phyloP scores from a whole-genome alignment of 441 rosid species.

The Melianthus villosus region DNA sequence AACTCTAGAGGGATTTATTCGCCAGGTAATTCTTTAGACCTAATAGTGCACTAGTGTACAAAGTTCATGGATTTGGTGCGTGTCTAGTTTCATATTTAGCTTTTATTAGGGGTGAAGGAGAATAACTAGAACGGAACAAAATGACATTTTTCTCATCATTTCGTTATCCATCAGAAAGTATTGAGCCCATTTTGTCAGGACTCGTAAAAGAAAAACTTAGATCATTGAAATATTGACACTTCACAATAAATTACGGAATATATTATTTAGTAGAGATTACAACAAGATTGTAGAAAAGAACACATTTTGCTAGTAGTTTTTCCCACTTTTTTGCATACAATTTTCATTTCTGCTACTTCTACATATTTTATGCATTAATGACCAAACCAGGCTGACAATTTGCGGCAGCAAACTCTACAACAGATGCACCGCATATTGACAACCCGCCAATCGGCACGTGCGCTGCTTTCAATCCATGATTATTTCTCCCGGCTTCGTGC shows the following conservation, averaged over 20 bases:
- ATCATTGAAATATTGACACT: background rate
- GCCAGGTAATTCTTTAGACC: constrained; percentile 27
- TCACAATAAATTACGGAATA: background rate
- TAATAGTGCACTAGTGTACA: background rate
- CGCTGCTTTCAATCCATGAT: constrained; percentile 73
- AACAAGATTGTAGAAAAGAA: background rate
- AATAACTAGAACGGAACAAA: too few species aligned
- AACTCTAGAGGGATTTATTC: constrained; percentile 80
- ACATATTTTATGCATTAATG: constrained; percentile 5
- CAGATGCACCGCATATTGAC: constrained; percentile 74
- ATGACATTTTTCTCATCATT: background rate
- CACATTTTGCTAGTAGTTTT: background rate
- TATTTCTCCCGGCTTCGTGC: constrained; percentile 80
- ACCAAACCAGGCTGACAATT: constrained; percentile 66
- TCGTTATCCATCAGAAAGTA: background rate
- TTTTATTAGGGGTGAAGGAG: too few species aligned
- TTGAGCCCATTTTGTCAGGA: too few species aligned
- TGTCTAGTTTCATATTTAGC: too few species aligned
- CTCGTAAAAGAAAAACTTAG: background rate
- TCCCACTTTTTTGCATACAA: background rate
- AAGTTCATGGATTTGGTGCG: background rate
- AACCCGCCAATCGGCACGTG: constrained; percentile 82
- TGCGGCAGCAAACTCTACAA: constrained; percentile 75
- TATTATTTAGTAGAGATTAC: background rate
- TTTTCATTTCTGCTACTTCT: background rate